Percentiles rank a stretch among this genome's conserved stretches.
Evolutionary conservation across 1,139 yeast species (phyloP).

Genomic region (Entelexis paramagnoliae): DNA sequence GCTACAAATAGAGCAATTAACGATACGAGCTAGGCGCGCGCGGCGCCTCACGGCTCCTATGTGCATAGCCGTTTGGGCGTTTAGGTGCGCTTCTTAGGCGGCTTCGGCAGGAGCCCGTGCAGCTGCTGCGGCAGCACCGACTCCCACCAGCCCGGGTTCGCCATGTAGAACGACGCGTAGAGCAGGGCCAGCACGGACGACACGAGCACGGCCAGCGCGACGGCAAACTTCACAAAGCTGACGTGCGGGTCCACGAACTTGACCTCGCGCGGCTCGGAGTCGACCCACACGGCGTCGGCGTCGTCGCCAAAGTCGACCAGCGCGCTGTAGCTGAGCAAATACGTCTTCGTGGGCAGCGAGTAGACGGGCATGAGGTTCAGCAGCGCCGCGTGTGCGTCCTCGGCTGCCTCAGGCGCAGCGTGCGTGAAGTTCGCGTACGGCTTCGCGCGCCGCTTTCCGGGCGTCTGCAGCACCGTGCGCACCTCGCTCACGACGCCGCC

Average conservation of each 20-base stretch:
- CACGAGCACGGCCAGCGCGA: slow-evolving; percentile 50
- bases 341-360: slow-evolving; percentile 17
- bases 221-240: slow-evolving; percentile 59
- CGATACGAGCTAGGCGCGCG: too few relatives aligned
- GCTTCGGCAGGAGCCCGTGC: slow-evolving; percentile 11
- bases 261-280: slow-evolving; percentile 37
- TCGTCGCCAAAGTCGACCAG: slow-evolving; percentile 27
- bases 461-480: slow-evolving; percentile 19
- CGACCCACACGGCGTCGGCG: slow-evolving; percentile 41
- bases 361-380: slow-evolving; percentile 9
- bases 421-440: slow-evolving; percentile 20
- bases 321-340: slow-evolving; percentile 17
- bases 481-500: slow-evolving; percentile 8
- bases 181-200: slow-evolving; percentile 30
- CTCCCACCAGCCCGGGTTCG: slow-evolving; percentile 52
- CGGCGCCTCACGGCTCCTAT: too few relatives aligned
- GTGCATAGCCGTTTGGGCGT: background rate
- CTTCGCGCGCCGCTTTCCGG: slow-evolving; percentile 23
- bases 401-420: background rate
- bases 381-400: slow-evolving; percentile 4
- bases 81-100: slow-evolving; percentile 3
- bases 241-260: slow-evolving; percentile 54
- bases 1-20: too few relatives aligned
- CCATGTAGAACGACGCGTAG: slow-evolving; percentile 27
- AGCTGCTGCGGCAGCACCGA: slow-evolving; percentile 27